These are phyloP conservation scores for Carex pumila DNA, from an alignment of 176 grass and related monocot species.

Conservation along the genomic window DNA sequence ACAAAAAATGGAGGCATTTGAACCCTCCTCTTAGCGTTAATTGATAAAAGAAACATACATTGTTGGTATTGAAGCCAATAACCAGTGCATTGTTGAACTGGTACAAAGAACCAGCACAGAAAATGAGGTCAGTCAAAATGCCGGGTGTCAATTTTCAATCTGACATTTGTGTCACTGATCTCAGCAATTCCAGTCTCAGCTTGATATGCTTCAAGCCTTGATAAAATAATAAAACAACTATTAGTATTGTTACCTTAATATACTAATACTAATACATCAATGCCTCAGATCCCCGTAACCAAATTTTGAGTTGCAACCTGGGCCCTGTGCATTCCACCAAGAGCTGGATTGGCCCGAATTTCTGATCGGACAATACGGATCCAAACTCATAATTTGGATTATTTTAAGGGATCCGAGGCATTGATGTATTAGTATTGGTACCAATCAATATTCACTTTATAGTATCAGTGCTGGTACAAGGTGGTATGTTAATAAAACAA, in stretches of 20 bases:
- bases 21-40: neutral
- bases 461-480: neutral
- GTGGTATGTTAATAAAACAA: neutral
- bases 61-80: constrained; percentile 21
- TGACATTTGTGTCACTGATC: constrained; percentile 37
- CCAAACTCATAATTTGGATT: too few relatives aligned
- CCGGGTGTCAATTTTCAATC: constrained; percentile 43
- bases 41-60: constrained; percentile 17
- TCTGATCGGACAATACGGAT: too few relatives aligned
- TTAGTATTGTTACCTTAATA: neutral
- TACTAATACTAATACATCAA: neutral
- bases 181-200: constrained; percentile 36
- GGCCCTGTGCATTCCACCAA: too few relatives aligned
- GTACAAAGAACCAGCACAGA: constrained; percentile 35
- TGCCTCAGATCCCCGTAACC: too few relatives aligned
- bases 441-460: too few relatives aligned
- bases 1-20: too few relatives aligned
- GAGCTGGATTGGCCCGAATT: too few relatives aligned
- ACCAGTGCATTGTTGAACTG: constrained; percentile 80
- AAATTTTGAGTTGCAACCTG: too few relatives aligned
- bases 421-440: too few relatives aligned
- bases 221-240: neutral
- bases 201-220: constrained; percentile 64
- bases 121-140: constrained; percentile 45
- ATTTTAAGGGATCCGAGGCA: too few relatives aligned